These are phyloP conservation scores for Parascedosporium putredinis DNA, from an alignment of 2,329 filamentous ascomycete genomes.

Conservation along the genomic window DNA sequence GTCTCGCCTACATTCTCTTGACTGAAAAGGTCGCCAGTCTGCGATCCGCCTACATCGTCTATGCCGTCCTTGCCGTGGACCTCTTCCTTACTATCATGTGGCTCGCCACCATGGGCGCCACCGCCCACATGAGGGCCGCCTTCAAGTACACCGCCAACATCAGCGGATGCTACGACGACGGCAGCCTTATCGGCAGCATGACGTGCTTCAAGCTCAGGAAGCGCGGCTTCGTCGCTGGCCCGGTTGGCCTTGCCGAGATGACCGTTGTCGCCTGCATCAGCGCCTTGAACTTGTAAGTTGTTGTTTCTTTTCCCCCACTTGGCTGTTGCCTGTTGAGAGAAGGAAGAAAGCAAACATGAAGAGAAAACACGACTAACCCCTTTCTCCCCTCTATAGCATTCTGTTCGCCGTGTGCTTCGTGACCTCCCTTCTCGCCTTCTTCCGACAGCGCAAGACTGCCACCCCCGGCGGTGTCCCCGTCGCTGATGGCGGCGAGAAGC, in stretches of 20 bases:
- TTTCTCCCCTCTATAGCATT: conserved; percentile 18
- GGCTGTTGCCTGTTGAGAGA: conserved; percentile 3
- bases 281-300: conserved; percentile 30
- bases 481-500: conserved; percentile 23
- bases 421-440: conserved; percentile 24
- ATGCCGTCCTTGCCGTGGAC: conserved; percentile 33
- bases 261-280: conserved; percentile 32
- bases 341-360: background rate
- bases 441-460: conserved; percentile 26
- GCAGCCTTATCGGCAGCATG: conserved; percentile 28
- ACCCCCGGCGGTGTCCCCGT: conserved; percentile 10
- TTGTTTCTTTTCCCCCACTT: background rate
- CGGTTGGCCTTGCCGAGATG: conserved; percentile 24
- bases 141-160: conserved; percentile 24
- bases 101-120: conserved; percentile 31
- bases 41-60: conserved; percentile 29
- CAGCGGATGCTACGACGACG: conserved; percentile 23
- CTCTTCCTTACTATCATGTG: conserved; percentile 34
- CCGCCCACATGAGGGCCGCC: conserved; percentile 26
- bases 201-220: conserved; percentile 22
- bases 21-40: conserved; percentile 27
- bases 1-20: conserved; percentile 29
- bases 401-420: conserved; percentile 27
- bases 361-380: too few relatives aligned
- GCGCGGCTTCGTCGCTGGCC: conserved; percentile 22